Percentiles rank a stretch among this genome's conserved stretches.
These are phyloP conservation scores for Periglandula ipomoeae DNA, from an alignment of 2,329 filamentous ascomycete species.

Conservation along the genomic window DNA sequence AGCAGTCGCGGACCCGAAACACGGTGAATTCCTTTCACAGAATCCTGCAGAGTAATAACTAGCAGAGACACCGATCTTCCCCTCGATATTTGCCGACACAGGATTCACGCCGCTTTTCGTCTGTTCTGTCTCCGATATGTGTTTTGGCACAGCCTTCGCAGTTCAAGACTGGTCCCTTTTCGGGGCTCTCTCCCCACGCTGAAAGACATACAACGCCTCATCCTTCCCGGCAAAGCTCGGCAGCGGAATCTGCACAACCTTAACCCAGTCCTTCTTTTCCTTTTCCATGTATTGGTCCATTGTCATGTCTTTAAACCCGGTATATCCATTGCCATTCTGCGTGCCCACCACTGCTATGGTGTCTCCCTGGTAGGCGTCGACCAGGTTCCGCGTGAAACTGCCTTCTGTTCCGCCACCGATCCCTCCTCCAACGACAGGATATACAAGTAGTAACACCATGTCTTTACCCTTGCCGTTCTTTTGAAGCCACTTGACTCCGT, in stretches of 20 bases:
- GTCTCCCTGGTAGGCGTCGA: constrained; percentile 53
- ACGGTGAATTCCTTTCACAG: not conserved
- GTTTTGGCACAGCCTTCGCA: too few relatives aligned
- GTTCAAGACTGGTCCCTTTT: not conserved
- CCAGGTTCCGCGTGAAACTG: constrained; percentile 53
- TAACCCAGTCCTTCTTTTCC: constrained; percentile 48
- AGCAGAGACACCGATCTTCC: too few relatives aligned
- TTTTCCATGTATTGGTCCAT: constrained; percentile 58
- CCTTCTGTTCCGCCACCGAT: constrained; percentile 52
- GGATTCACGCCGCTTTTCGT: too few relatives aligned
- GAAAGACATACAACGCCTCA: constrained; percentile 63
- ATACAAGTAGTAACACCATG: constrained; percentile 59
- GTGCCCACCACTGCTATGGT: constrained; percentile 65
- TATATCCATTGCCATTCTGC: constrained; percentile 67
- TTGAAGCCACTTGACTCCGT: constrained; percentile 51
- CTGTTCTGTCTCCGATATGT: too few relatives aligned
- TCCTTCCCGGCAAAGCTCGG: constrained; percentile 72
- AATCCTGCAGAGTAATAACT: too few relatives aligned
- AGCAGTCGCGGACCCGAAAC: not conserved
- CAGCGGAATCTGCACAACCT: constrained; percentile 54
- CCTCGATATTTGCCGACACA: too few relatives aligned
- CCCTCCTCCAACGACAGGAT: constrained; percentile 58
- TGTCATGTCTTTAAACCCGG: constrained; percentile 53
- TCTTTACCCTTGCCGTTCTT: constrained; percentile 39
- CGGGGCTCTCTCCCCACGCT: constrained; percentile 34